These are phyloP conservation scores for Saccharomycopsis fibuligera DNA, from an alignment of 805 yeast species.

Conservation along the genomic window DNA sequence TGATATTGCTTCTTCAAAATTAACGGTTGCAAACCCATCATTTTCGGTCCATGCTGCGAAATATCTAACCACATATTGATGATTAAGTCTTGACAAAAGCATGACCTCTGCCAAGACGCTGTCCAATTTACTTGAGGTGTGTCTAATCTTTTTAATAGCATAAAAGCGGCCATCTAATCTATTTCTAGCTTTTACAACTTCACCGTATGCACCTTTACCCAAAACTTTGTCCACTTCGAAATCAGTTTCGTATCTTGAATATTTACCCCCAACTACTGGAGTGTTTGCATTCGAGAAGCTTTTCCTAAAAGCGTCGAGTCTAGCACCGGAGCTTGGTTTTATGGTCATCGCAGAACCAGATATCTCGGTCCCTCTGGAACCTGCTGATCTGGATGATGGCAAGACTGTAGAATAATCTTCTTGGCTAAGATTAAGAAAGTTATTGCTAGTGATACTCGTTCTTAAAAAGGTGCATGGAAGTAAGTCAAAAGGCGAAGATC, in stretches of 20 bases:
- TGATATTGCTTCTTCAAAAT: slow-evolving; percentile 25
- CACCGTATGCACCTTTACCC: slow-evolving; percentile 97
- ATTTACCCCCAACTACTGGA: slow-evolving; percentile 10
- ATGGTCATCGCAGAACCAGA: no score
- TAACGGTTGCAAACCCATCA: slow-evolving; percentile 28
- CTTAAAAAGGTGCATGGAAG: slow-evolving; percentile 79
- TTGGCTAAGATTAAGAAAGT: slow-evolving; percentile 30
- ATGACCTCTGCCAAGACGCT: slow-evolving; percentile 85
- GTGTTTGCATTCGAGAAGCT: neutral
- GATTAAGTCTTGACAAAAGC: slow-evolving; percentile 84
- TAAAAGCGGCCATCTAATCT: slow-evolving; percentile 90
- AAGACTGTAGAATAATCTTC: slow-evolving; percentile 37
- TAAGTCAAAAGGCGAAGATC: slow-evolving; percentile 81
- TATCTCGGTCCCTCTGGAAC: slow-evolving; percentile 19
- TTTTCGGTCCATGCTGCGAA: slow-evolving; percentile 98
- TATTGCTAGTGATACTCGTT: slow-evolving; percentile 47
- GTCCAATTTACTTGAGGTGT: slow-evolving; percentile 71
- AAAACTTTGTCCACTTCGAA: slow-evolving; percentile 89
- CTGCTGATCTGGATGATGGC: slow-evolving; percentile 26
- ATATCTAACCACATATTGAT: slow-evolving; percentile 92
- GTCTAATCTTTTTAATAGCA: slow-evolving; percentile 88
- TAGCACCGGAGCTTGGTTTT: no score
- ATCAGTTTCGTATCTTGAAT: slow-evolving; percentile 82
- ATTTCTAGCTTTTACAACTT: slow-evolving; percentile 94
- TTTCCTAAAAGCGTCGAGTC: no score